These are phyloP conservation scores for Bassia scoparia DNA, from an alignment of 148 eudicot genomes.

Conservation along the genomic window DNA sequence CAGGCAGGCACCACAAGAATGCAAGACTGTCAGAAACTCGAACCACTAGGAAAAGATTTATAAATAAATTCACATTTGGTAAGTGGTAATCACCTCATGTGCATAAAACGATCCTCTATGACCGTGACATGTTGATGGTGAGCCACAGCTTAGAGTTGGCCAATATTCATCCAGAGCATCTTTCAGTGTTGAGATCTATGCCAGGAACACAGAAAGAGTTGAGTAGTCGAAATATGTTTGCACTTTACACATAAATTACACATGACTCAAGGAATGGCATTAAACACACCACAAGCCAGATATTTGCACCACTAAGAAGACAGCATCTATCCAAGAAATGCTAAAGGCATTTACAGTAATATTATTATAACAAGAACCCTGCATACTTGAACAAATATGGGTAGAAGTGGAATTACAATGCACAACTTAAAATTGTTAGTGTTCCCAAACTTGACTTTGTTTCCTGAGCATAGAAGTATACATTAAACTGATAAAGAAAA, in stretches of 20 bases:
- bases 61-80: constrained; percentile 12
- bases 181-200: constrained; percentile 63
- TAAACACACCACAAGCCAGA: neutral
- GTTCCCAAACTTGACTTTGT: neutral
- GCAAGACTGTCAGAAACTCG: constrained; percentile 37
- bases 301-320: neutral
- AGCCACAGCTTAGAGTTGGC: constrained; percentile 84
- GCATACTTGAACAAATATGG: neutral
- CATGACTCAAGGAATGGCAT: neutral
- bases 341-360: neutral
- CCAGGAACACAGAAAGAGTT: neutral
- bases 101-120: constrained; percentile 84
- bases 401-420: no score
- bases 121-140: constrained; percentile 64
- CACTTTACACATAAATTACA: neutral
- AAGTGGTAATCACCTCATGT: constrained; percentile 62
- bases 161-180: constrained; percentile 61
- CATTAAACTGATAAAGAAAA: neutral
- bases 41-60: constrained; percentile 14
- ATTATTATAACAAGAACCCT: neutral
- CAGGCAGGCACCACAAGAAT: constrained; percentile 34
- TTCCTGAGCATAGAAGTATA: neutral
- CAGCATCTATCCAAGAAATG: neutral
- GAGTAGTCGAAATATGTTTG: neutral
- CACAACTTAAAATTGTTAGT: neutral